Conservation (phyloP, 2,329 filamentous ascomycete species). For the Dactylellina leptospora region DNA sequence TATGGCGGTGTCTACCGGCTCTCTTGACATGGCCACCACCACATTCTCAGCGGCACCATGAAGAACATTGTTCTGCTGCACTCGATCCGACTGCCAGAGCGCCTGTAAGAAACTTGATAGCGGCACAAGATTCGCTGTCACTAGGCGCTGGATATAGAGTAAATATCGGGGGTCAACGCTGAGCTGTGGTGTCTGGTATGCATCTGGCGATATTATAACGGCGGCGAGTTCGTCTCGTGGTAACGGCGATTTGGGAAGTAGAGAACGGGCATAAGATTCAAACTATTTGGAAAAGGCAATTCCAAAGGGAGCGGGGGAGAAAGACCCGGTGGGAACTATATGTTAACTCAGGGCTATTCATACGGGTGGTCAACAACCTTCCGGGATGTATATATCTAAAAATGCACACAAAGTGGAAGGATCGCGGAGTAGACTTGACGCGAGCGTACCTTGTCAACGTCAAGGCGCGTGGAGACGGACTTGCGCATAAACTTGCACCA, state of each 20-base stretch:
- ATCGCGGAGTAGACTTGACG: background rate
- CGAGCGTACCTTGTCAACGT: conserved; percentile 47
- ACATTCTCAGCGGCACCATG: conserved; percentile 10
- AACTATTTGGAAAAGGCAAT: conserved; percentile 61
- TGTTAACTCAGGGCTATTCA: conserved; percentile 43
- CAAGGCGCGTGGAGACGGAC: conserved; percentile 43
- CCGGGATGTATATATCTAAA: conserved; percentile 19
- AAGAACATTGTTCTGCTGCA: conserved; percentile 36
- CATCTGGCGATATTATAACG: conserved; percentile 68
- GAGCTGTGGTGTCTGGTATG: conserved; percentile 60
- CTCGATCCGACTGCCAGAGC: conserved; percentile 64
- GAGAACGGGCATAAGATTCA: conserved; percentile 64
- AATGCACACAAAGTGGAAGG: background rate
- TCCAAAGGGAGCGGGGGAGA: conserved; percentile 16
- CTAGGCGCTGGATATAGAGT: conserved; percentile 69
- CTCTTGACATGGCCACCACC: conserved; percentile 51
- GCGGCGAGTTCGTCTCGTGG: conserved; percentile 67
- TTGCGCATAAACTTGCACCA: conserved; percentile 52
- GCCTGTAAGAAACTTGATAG: conserved; percentile 67
- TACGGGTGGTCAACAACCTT: conserved; percentile 41
- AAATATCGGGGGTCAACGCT: conserved; percentile 69
- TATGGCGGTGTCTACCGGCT: conserved; percentile 55
- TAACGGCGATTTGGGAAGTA: conserved; percentile 66
- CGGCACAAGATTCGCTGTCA: conserved; percentile 66
- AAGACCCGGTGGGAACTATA: background rate